Base-by-base conservation (phyloP, 352 stramenopile species). In the Globisporangium solare region DNA sequence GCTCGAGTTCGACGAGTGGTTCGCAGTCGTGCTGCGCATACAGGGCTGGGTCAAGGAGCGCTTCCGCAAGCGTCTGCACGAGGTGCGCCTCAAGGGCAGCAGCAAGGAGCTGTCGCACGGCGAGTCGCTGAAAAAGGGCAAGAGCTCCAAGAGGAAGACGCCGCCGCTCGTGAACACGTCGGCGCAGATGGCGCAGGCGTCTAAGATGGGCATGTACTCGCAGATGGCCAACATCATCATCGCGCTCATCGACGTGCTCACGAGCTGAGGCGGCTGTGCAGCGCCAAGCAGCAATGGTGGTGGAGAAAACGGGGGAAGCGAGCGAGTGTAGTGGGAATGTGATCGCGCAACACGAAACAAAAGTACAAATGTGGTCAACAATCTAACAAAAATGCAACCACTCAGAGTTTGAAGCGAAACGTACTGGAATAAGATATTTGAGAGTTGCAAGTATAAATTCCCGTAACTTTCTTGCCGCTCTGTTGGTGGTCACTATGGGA, bases 1-100 rank as follows among this genome's bases (percentile, higher is more conserved):
- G 32, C 72, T 89, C 46, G 82, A 92, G 64, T 92, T 92, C 39
- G 77, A 89, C 53, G 76, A 89, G 50, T 90, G 82, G 82, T 90
- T 92, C 56, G 61, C 71, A 31, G 79, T 88, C 31, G 81, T 89
- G 48, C 58, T 89, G 27, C 72, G 79, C 18, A 84, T 92, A 51
- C 79, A 92, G 52, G 71, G 77, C 50, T 87, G 81, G 76, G 79
- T 92, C 15, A 80, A 80, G 53, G 74, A 87, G 40, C 72, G 66
- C 37, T 78, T 86, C 55, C 70, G 75, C 55, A 86, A 88, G 58
- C 73, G 71, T 48, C 58, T 88, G 42, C 68, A 56, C 14, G 67
- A 84, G 1, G 67, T 91, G 54, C 74, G 72, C 15, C 77, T 70
- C 31, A 85, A 86, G 48, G 66, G 27, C 7, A 35, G 71, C 21